These are phyloP conservation scores for Trichoderma guizhouense DNA, from an alignment of 2,329 filamentous ascomycete genomes.

Conservation along the genomic window DNA sequence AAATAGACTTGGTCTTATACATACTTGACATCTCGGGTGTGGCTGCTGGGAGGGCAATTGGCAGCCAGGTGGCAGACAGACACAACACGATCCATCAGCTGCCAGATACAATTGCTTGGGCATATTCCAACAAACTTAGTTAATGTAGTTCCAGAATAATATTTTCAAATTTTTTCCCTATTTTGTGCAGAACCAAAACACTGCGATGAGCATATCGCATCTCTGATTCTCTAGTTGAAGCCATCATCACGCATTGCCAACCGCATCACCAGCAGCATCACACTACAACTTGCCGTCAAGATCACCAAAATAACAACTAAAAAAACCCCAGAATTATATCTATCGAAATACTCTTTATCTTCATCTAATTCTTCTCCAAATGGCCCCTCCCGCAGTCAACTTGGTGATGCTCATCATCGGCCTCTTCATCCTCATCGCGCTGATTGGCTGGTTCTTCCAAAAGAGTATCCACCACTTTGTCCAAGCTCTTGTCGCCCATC, in stretches of 20 bases:
- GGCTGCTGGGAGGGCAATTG: background rate
- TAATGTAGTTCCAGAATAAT: background rate
- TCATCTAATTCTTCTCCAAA: conserved; percentile 20
- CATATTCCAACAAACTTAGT: background rate
- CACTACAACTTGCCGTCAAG: background rate
- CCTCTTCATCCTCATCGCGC: conserved; percentile 29
- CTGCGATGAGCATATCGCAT: too few species aligned
- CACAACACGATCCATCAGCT: background rate
- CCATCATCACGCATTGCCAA: background rate
- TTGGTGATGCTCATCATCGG: conserved; percentile 13
- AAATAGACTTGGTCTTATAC: background rate
- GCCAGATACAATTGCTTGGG: background rate
- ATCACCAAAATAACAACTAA: background rate
- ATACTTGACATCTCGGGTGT: accelerated
- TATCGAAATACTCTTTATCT: background rate
- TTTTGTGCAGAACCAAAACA: background rate
- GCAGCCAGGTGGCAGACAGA: background rate
- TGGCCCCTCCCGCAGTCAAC: conserved; percentile 29
- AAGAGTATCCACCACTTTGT: conserved; percentile 31
- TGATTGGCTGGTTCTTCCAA: conserved; percentile 32
- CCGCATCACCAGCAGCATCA: background rate
- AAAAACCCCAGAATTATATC: background rate
- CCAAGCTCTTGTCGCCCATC: conserved; percentile 23
- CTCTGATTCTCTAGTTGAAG: background rate
- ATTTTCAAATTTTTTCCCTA: too few species aligned